Conservation (phyloP, 2,329 filamentous ascomycete species). For the Fusarium verticillioides region DNA sequence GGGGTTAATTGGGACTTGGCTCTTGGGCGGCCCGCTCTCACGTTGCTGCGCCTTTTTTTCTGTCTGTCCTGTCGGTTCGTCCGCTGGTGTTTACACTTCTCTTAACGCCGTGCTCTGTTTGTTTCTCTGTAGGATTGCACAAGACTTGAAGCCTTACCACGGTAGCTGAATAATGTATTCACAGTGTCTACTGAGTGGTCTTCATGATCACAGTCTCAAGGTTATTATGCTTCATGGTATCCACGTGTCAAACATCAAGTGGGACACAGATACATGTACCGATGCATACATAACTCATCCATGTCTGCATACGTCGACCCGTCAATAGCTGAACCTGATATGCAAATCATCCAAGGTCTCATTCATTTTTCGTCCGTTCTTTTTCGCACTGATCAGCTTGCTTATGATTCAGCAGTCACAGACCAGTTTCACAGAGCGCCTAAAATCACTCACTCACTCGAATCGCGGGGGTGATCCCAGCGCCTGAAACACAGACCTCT, state of each 20-base stretch:
- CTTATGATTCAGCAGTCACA: constrained; percentile 7
- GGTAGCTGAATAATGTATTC: background rate
- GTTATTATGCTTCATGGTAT: background rate
- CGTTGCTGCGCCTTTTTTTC: constrained; percentile 15
- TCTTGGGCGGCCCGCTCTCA: constrained; percentile 19
- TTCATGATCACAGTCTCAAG: background rate
- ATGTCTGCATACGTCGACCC: constrained; percentile 21
- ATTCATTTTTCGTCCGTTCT: constrained; percentile 4
- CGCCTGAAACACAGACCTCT: constrained; percentile 20
- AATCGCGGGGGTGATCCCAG: constrained; percentile 29
- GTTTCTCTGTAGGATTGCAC: background rate
- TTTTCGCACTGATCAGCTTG: constrained; percentile 1
- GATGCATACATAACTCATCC: constrained; percentile 11
- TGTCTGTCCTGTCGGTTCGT: background rate
- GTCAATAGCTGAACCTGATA: constrained; percentile 14
- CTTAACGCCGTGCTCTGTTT: background rate
- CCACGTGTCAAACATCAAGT: constrained; percentile 39
- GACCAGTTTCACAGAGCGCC: constrained; percentile 26
- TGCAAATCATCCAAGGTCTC: constrained; percentile 27
- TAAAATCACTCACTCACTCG: background rate
- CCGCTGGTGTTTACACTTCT: background rate
- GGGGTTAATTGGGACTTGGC: constrained; percentile 18
- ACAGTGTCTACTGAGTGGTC: background rate
- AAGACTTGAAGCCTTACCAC: background rate
- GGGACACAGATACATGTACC: constrained; percentile 5